These are phyloP conservation scores for Saksenaea oblongispora DNA, from an alignment of 371 early-diverging fungal species.

Conservation along the genomic window DNA sequence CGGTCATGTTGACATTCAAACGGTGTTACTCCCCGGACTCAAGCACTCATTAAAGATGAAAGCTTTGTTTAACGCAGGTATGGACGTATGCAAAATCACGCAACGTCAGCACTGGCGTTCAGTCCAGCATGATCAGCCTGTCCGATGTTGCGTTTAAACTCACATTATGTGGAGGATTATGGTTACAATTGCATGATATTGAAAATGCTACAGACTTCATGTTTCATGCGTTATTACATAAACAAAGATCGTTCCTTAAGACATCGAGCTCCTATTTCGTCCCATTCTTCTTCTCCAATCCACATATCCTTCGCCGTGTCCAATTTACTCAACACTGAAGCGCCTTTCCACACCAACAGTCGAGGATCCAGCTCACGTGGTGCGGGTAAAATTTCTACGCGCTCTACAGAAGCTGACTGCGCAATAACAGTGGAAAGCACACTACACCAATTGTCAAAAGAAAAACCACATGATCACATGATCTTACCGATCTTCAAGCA, in stretches of 20 bases:
- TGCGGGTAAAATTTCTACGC: conserved; percentile 74
- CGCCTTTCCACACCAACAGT: conserved; percentile 91
- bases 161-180: neutral
- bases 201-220: neutral
- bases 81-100: too few relatives aligned
- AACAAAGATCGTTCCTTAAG: conserved; percentile 72
- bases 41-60: too few relatives aligned
- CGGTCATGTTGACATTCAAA: too few relatives aligned
- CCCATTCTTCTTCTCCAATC: conserved; percentile 78
- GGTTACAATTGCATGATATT: neutral
- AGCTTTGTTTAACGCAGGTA: too few relatives aligned
- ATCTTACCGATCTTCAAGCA: conserved; percentile 70
- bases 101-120: too few relatives aligned
- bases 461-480: neutral
- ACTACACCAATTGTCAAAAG: conserved; percentile 7
- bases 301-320: conserved; percentile 83
- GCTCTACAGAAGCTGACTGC: conserved; percentile 54
- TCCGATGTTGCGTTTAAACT: too few relatives aligned
- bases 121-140: too few relatives aligned
- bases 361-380: conserved; percentile 88
- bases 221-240: conserved; percentile 36
- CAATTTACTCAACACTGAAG: conserved; percentile 75
- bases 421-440: conserved; percentile 42
- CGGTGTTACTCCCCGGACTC: too few relatives aligned
- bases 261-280: conserved; percentile 64